Conservation (phyloP, 2,329 filamentous ascomycete genomes). For the Zasmidium citrigriseum region DNA sequence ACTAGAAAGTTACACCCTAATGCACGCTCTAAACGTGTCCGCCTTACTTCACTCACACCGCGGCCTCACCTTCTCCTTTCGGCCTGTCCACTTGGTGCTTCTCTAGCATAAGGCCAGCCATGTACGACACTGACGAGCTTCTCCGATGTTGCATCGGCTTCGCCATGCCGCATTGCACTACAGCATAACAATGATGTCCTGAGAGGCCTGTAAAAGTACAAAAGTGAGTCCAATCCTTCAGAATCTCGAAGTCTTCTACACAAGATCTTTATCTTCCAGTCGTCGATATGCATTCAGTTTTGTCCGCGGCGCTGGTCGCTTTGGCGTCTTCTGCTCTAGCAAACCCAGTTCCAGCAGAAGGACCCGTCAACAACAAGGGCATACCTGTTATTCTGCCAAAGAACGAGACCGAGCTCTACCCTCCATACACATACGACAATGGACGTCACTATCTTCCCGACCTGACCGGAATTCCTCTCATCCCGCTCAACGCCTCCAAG, state of each 20-base stretch:
- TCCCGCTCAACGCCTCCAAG: neutral
- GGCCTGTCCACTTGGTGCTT: too few species aligned
- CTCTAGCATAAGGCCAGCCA: too few species aligned
- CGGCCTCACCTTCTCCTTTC: too few species aligned
- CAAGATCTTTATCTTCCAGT: neutral
- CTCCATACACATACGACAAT: neutral
- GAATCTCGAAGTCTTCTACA: too few species aligned
- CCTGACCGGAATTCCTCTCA: neutral
- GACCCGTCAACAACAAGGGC: neutral
- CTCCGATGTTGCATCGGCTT: neutral
- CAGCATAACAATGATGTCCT: too few species aligned
- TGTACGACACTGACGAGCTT: neutral
- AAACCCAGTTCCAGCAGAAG: neutral
- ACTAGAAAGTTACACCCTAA: too few species aligned
- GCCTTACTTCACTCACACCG: too few species aligned
- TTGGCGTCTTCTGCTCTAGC: neutral
- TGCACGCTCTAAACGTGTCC: too few species aligned
- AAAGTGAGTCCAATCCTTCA: neutral
- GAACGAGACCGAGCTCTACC: neutral
- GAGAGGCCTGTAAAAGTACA: neutral
- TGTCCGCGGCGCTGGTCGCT: neutral
- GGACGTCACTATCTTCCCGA: neutral
- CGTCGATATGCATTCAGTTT: neutral
- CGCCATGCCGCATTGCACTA: neutral
- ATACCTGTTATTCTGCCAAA: neutral